A percentile compares a stretch with the other conserved stretches of the same genome.
Conservation (phyloP, 2,329 filamentous ascomycete genomes). For the Aphanocladium album region DNA sequence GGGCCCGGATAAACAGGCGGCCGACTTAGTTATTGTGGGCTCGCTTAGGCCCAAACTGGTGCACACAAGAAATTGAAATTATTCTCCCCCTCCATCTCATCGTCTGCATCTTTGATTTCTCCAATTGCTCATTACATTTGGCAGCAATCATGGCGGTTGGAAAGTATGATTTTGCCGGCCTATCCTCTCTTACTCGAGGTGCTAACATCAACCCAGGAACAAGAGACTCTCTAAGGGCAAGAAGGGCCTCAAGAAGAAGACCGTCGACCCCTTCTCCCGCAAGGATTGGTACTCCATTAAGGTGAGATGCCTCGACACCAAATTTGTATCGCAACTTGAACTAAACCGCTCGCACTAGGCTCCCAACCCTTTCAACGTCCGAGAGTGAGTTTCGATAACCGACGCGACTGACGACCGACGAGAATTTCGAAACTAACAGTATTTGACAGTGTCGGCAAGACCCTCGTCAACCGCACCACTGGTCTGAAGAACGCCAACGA, state of each 20-base stretch:
- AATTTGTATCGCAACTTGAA: not conserved
- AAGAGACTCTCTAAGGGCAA: constrained; percentile 99
- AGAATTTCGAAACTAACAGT: constrained; percentile 18
- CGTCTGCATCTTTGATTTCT: constrained; percentile 37
- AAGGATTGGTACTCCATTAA: constrained; percentile 99
- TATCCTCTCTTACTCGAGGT: constrained; percentile 7
- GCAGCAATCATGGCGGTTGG: constrained; percentile 57
- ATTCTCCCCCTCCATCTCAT: constrained; percentile 36
- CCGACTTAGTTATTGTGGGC: constrained; percentile 23
- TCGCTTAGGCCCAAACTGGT: constrained; percentile 36
- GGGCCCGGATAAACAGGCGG: constrained; percentile 24
- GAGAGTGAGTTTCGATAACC: constrained; percentile 69
- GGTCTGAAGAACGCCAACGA: constrained; percentile 99
- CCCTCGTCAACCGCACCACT: constrained; percentile 97
- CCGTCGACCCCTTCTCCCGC: constrained; percentile 91
- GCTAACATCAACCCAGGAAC: constrained; percentile 59
- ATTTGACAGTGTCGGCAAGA: constrained; percentile 87
- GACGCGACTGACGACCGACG: constrained; percentile 15
- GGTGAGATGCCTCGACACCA: constrained; percentile 42
- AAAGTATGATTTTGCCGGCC: constrained; percentile 41
- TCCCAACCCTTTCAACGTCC: constrained; percentile 87
- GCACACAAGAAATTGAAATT: constrained; percentile 38
- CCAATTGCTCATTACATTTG: constrained; percentile 39
- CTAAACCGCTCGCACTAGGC: constrained; percentile 51
- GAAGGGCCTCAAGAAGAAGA: constrained; percentile 99